A percentile compares a stretch with the other conserved stretches of the same genome.
phyloP scores from a whole-genome alignment of 2,329 filamentous ascomycete species.

The Emericellopsis atlantica region DNA sequence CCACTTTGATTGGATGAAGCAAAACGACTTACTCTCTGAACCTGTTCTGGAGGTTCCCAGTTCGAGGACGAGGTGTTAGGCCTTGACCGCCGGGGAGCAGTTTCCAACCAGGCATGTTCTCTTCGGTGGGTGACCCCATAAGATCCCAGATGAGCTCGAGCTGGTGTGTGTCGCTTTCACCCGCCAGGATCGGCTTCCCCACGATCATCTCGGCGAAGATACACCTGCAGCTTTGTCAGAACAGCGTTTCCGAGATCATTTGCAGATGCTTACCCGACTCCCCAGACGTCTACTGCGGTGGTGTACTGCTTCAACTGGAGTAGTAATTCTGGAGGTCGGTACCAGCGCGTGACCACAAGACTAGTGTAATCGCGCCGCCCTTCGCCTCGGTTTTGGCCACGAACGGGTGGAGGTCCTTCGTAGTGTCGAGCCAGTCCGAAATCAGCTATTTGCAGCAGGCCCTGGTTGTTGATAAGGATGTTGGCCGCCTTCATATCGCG shows the following conservation, averaged over 20 bases:
- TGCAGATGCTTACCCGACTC: conserved; percentile 60
- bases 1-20: neutral
- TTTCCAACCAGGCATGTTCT: conserved; percentile 88
- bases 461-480: conserved; percentile 86
- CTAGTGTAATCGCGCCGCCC: conserved; percentile 86
- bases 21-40: conserved; percentile 54
- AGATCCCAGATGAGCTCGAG: conserved; percentile 89
- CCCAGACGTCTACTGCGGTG: conserved; percentile 97
- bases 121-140: conserved; percentile 78
- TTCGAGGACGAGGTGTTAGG: conserved; percentile 47
- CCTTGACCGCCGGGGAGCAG: conserved; percentile 70
- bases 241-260: neutral
- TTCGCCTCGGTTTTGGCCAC: conserved; percentile 70
- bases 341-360: conserved; percentile 96
- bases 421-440: conserved; percentile 92
- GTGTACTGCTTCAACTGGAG: conserved; percentile 84
- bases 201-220: conserved; percentile 98
- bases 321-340: conserved; percentile 84
- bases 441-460: conserved; percentile 91
- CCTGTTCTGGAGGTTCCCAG: conserved; percentile 54
- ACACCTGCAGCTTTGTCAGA: conserved; percentile 41
- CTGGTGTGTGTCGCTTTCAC: conserved; percentile 80
- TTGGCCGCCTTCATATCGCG: conserved; percentile 99
- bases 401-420: conserved; percentile 66
- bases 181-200: conserved; percentile 82